Evolutionary conservation across 164 flowering plant genomes (phyloP), one percentile per base, ranked within the genome.

Genomic region (Kingdonia uniflora): DNA sequence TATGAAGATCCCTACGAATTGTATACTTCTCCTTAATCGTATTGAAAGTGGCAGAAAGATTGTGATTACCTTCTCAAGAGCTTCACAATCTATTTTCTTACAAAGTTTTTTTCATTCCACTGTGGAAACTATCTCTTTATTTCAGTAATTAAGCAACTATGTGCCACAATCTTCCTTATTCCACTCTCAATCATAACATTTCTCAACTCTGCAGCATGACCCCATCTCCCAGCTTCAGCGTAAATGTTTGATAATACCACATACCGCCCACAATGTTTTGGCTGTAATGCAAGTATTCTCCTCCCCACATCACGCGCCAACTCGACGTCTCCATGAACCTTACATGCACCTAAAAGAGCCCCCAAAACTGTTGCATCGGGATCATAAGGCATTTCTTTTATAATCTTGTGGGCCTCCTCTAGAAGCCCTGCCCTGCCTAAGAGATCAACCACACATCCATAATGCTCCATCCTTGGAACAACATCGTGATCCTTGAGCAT

Each of bases 401-500:
- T 57, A 54, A 86, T 54, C 17, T 71, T 69, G 0, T 14, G 47
- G 15, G 95, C 95, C 56, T 81, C 90, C 46, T 37, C 60, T 55
- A 86, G 48, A 26, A 63, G 74, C 17, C 97, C 95, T 15, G 89
- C 85, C 55, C 80, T 76, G n/a, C 90, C 90, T 41, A 86, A 54
- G 24, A 84, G 78, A 74, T 86, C 87, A 57, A 89, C 87, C 61
- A 86, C 67, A 58, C 90, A 85, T 15, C 85, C 89, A 55, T 89
- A 80, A 49, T 89, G 87, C 63, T 84, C 92, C 80, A 76, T 80
- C 62, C 40, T 66, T 0, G 97, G 92, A 25, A 41, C 66, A 65
- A 85, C 51, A 19, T 68, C 65, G 55, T 57, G 76, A 1, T 72
- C 67, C 13, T 1, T 15, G 0, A 20, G 29, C 91, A 85, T 88